phyloP scores from a whole-genome alignment of 2,329 filamentous ascomycete species.

The Diaporthe aspalathi region DNA sequence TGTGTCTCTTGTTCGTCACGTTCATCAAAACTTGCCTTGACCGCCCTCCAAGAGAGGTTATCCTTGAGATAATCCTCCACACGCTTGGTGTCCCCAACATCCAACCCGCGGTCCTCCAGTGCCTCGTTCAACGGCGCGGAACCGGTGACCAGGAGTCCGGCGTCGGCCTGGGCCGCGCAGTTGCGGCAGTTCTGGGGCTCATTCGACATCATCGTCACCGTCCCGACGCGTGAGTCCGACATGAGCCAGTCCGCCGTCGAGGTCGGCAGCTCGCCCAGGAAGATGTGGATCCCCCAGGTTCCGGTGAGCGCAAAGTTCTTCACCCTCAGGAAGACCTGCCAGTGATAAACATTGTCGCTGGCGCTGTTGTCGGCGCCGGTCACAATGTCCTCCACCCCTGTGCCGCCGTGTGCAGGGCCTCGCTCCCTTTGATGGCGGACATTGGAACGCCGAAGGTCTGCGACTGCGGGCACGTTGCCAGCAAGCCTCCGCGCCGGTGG shows the following conservation, averaged over 20 bases:
- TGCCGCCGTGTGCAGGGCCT: not conserved
- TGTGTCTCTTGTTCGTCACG: not conserved
- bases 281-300: slow-evolving; percentile 31
- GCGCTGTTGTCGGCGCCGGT: not conserved
- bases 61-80: slow-evolving; percentile 19
- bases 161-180: slow-evolving; percentile 17
- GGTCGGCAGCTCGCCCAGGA: slow-evolving; percentile 26
- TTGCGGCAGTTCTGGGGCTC: slow-evolving; percentile 11
- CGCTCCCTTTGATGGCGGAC: not conserved
- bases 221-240: slow-evolving; percentile 6
- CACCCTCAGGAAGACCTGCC: slow-evolving; percentile 26
- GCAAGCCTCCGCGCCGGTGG: not conserved
- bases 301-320: slow-evolving; percentile 32
- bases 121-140: slow-evolving; percentile 17
- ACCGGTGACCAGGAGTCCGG: slow-evolving; percentile 14
- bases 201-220: slow-evolving; percentile 32
- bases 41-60: slow-evolving; percentile 7
- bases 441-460: not conserved
- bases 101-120: not conserved
- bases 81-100: not conserved
- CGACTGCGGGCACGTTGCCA: not conserved
- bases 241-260: slow-evolving; percentile 22
- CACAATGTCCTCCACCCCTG: not conserved
- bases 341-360: slow-evolving; percentile 1
- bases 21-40: not conserved